Conservation (phyloP, 345 rosid genomes). For the Sonneratia caseolaris region DNA sequence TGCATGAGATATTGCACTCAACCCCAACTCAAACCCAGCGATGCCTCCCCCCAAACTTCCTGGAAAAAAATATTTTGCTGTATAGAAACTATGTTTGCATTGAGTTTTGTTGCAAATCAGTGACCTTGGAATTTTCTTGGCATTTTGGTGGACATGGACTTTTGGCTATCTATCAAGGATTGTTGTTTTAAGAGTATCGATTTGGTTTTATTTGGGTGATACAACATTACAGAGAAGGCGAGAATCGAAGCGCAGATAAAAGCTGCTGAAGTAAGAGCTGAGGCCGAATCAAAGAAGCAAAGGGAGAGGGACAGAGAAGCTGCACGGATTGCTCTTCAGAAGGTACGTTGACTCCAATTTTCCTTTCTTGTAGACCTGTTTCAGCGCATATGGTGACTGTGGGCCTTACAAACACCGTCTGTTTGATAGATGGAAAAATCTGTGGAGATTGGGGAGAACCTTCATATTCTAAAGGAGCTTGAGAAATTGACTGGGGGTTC, state of each 20-base stretch:
- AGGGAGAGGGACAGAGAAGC: conserved; percentile 67
- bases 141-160: not conserved
- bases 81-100: not conserved
- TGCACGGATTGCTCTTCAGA: conserved; percentile 47
- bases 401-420: not conserved
- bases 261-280: conserved; percentile 56
- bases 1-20: no score
- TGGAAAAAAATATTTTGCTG: not conserved
- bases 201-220: not conserved
- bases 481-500: conserved; percentile 41
- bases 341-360: conserved; percentile 27
- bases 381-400: not conserved
- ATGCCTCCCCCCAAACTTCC: no score
- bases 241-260: conserved; percentile 61
- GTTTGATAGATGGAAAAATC: conserved; percentile 45
- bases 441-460: conserved; percentile 38
- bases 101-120: no score
- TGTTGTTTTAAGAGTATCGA: no score
- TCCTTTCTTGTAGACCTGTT: not conserved
- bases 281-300: conserved; percentile 42
- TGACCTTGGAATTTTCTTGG: not conserved
- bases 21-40: no score
- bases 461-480: conserved; percentile 40
- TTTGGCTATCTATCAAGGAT: not conserved
- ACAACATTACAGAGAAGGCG: conserved; percentile 43